A percentile compares a stretch with the other conserved stretches of the same genome.
These are phyloP conservation scores for Panellus pusillus DNA, from an alignment of 768 basidiomycete genomes.

Conservation along the genomic window DNA sequence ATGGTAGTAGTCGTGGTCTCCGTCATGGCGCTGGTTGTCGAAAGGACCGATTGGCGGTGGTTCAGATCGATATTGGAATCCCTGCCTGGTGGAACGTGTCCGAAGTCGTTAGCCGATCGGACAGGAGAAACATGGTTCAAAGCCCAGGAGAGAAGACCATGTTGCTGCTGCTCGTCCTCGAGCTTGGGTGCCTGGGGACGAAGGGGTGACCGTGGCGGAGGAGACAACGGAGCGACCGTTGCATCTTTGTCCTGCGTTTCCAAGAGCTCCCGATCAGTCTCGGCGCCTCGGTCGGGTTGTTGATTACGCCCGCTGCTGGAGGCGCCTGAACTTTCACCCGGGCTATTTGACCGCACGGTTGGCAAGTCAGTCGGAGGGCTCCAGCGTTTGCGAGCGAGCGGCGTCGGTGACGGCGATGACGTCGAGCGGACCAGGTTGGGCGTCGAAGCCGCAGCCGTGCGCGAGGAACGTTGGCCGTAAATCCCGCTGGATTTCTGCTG, in stretches of 20 bases:
- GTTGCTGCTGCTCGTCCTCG: constrained; percentile 28
- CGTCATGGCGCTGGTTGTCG: constrained; percentile 56
- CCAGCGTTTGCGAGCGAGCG: constrained; percentile 44
- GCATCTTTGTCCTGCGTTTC: constrained; percentile 16
- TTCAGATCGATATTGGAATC: constrained; percentile 36
- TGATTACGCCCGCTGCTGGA: constrained; percentile 19
- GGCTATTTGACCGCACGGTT: constrained; percentile 56
- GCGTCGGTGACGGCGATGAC: constrained; percentile 39
- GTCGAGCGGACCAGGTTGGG: constrained; percentile 50
- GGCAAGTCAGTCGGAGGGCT: constrained; percentile 53
- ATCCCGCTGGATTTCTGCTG: constrained; percentile 27
- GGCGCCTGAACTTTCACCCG: constrained; percentile 42
- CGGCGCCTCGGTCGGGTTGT: constrained; percentile 20
- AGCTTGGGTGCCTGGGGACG: constrained; percentile 37
- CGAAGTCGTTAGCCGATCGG: constrained; percentile 35
- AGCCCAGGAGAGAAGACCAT: constrained; percentile 30
- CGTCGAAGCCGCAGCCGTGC: constrained; percentile 57
- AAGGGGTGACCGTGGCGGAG: constrained; percentile 53
- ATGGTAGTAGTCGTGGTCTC: constrained; percentile 50
- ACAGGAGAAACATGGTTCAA: constrained; percentile 14
- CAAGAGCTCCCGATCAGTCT: constrained; percentile 4
- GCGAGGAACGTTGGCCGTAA: constrained; percentile 38
- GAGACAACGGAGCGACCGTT: constrained; percentile 26
- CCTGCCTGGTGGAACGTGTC: constrained; percentile 33
- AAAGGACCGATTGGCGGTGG: constrained; percentile 57